Evolutionary conservation across 1,284 basidiomycete genomes (phyloP).

Genomic region (Ustilago esculenta): DNA sequence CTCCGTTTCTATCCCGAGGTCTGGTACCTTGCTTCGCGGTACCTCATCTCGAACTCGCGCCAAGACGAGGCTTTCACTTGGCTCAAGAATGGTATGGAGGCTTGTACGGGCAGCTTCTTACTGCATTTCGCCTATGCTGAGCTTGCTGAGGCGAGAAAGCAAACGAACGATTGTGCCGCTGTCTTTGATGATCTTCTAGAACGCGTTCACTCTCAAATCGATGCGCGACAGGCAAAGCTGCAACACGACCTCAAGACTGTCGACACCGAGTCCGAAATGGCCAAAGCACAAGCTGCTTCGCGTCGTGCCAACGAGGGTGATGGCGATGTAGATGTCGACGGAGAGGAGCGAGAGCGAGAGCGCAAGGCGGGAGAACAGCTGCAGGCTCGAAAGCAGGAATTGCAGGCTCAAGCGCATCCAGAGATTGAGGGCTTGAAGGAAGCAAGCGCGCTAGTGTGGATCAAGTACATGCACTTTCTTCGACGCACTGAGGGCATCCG

Average conservation of each 20-base stretch:
- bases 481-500: conserved; percentile 85
- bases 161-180: conserved; percentile 64
- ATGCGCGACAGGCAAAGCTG: conserved; percentile 74
- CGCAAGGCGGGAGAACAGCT: conserved; percentile 70
- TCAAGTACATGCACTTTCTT: conserved; percentile 92
- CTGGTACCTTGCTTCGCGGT: conserved; percentile 92
- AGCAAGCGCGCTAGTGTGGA: conserved; percentile 72
- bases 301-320: conserved; percentile 65
- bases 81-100: conserved; percentile 84
- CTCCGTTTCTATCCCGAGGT: conserved; percentile 96
- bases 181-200: conserved; percentile 76
- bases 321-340: conserved; percentile 68
- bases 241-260: conserved; percentile 69
- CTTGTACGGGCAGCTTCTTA: conserved; percentile 86
- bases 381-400: conserved; percentile 66
- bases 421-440: conserved; percentile 70
- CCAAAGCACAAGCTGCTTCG: conserved; percentile 44
- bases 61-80: conserved; percentile 83
- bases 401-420: conserved; percentile 62
- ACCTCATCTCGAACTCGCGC: conserved; percentile 79
- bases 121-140: conserved; percentile 91
- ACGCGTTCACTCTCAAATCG: conserved; percentile 77
- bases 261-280: conserved; percentile 59
- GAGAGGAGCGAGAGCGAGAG: conserved; percentile 71
- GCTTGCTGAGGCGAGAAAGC: conserved; percentile 75